Evolutionary conservation across 2,329 filamentous ascomycete species (phyloP), one percentile per base, ranked within the genome.

Genomic region (Sarocladium brachiariae): DNA sequence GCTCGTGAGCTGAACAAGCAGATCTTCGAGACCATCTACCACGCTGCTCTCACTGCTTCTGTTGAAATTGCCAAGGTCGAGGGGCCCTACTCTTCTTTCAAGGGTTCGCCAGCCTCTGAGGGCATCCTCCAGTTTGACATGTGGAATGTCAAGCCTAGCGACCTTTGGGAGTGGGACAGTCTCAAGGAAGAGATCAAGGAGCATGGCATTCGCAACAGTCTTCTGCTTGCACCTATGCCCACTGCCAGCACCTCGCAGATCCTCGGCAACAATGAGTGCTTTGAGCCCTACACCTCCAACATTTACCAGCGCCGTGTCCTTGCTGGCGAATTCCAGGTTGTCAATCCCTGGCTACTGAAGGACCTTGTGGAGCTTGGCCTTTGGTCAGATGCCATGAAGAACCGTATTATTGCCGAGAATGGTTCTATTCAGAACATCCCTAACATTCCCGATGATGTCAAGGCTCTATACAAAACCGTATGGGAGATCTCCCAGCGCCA

Each of bases 321-420:
- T 61, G 93, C 93, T 59, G 93, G 93, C 61, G 93, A 99, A 70
- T 99, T 99, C 83, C 93, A 99, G 74, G 89, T 99, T 50, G 93
- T 99, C 69, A 99, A 99, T 77, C 93, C 93, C 49, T 99, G 93
- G 93, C 74, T 99, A 56, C 83, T 99, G 54, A 96, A 96, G 78
- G 93, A 99, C 63, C 83, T 99, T 25, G 93, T 99, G 59, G 93
- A 99, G 65, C 88, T 96, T 75, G 93, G 93, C 54, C 79, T 99
- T 39, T 99, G 93, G 93, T 96, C 92, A 45, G 92, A 99, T 72
- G 89, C 90, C 75, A 99, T 99, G 93, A 99, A 99, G 85, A 99
- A 99, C 78, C 90, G 93, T 62, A 99, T 99, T 78, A 99, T 99
- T 63, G 87, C 93, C 52, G 92, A 96, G 55, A 89, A 89, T 59